These are phyloP conservation scores for Nicotiana paniculata DNA, from an alignment of 257 asterid species.

Conservation along the genomic window DNA sequence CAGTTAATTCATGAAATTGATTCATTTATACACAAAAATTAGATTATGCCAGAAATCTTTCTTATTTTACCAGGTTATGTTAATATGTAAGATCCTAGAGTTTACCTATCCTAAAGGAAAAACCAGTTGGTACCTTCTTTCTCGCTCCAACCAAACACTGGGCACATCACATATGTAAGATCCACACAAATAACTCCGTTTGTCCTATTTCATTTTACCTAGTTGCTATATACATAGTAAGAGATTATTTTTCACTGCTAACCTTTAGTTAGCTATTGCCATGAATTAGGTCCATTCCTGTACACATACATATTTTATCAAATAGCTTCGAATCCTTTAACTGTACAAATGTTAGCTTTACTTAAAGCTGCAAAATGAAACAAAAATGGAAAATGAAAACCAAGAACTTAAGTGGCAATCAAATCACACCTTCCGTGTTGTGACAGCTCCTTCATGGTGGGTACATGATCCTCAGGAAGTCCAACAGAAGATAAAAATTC, in stretches of 20 bases:
- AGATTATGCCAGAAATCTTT: no score
- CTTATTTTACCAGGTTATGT: no score
- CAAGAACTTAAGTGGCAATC: background rate
- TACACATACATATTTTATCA: background rate
- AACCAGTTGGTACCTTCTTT: background rate
- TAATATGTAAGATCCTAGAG: background rate
- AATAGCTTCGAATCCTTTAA: background rate
- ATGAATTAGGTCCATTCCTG: background rate
- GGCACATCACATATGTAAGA: background rate
- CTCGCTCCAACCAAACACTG: background rate
- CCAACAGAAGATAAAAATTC: conserved; percentile 63
- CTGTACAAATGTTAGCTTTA: background rate
- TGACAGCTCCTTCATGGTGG: conserved; percentile 73
- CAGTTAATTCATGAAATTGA: no score
- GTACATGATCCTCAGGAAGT: conserved; percentile 66
- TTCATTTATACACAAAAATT: no score
- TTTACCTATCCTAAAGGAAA: background rate
- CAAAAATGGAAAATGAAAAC: background rate
- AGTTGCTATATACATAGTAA: background rate
- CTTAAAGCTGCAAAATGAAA: background rate
- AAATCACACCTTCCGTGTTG: conserved; percentile 60
- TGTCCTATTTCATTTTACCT: background rate
- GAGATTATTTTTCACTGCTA: background rate
- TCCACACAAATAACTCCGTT: background rate
- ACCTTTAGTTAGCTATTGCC: background rate